Evolutionary conservation across 2,329 filamentous ascomycete genomes (phyloP).

Genomic region (Alternaria sp.): DNA sequence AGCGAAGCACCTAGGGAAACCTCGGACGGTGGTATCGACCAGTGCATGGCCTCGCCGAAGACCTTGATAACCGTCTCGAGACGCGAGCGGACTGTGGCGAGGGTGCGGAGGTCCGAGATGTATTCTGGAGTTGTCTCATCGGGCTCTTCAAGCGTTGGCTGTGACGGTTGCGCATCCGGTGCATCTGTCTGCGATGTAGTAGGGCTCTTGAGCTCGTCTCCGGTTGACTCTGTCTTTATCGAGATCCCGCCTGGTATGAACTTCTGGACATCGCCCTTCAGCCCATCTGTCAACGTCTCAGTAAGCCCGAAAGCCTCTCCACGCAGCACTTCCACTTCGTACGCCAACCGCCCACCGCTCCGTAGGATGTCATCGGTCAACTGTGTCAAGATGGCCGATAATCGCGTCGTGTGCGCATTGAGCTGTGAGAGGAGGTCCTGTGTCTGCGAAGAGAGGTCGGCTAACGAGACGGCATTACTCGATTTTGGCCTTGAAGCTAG

Average conservation of each 20-base stretch:
- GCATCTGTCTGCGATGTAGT: slow-evolving; percentile 1
- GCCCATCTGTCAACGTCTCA: slow-evolving; percentile 76
- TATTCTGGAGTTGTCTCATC: slow-evolving; percentile 54
- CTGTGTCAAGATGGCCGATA: slow-evolving; percentile 83
- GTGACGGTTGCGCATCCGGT: slow-evolving; percentile 2
- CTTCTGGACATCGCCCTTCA: slow-evolving; percentile 74
- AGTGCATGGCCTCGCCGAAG: slow-evolving; percentile 96
- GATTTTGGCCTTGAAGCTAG: slow-evolving; percentile 53
- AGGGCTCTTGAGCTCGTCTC: slow-evolving; percentile 11
- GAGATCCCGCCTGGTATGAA: slow-evolving; percentile 67
- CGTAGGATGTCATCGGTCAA: slow-evolving; percentile 94
- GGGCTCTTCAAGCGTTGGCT: neutral
- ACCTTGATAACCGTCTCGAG: slow-evolving; percentile 88
- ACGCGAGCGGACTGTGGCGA: slow-evolving; percentile 82
- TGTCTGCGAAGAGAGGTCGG: slow-evolving; percentile 81
- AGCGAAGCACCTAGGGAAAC: slow-evolving; percentile 84
- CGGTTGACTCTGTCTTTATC: slow-evolving; percentile 14
- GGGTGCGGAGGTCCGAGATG: slow-evolving; percentile 80
- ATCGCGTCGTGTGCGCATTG: slow-evolving; percentile 83
- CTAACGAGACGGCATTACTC: slow-evolving; percentile 65
- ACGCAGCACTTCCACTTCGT: slow-evolving; percentile 92
- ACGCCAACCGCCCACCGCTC: slow-evolving; percentile 85
- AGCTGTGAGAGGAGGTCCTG: slow-evolving; percentile 87
- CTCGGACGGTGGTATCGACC: slow-evolving; percentile 88
- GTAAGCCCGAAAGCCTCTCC: slow-evolving; percentile 84